Percentiles rank a stretch among this genome's conserved stretches.
phyloP scores from a whole-genome alignment of 106 monocot genomes.

The Iris macrosiphon region DNA sequence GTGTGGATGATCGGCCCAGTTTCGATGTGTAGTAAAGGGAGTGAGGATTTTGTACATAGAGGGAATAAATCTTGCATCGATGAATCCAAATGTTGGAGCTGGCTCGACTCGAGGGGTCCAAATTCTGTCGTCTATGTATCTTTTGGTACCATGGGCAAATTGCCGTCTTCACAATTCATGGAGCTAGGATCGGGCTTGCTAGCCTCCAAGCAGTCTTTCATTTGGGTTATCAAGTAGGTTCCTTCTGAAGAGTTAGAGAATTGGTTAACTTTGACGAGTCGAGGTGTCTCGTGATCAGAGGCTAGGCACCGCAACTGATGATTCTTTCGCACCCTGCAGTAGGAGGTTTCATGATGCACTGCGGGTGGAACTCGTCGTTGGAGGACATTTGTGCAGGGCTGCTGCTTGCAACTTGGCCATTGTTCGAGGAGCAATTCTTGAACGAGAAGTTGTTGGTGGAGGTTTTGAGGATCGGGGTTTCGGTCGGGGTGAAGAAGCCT shows the following conservation, averaged over 20 bases:
- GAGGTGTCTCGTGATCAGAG: conserved; percentile 10
- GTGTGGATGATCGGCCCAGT: conserved; percentile 55
- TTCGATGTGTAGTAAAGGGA: conserved; percentile 25
- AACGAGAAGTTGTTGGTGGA: conserved; percentile 23
- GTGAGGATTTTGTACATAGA: conserved; percentile 4
- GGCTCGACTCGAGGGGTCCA: conserved; percentile 35
- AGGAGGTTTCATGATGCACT: conserved; percentile 21
- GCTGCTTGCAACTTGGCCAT: conserved; percentile 20
- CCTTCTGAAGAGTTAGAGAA: not conserved
- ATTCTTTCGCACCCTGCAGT: conserved; percentile 22
- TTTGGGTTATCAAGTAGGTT: conserved; percentile 19
- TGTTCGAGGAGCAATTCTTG: conserved; percentile 22
- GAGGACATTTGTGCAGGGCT: conserved; percentile 12
- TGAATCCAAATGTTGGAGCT: conserved; percentile 7
- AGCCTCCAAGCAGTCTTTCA: conserved; percentile 32
- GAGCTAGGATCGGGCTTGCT: conserved; percentile 25
- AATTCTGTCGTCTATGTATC: conserved; percentile 45
- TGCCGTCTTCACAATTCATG: conserved; percentile 1
- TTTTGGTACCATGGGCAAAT: conserved; percentile 36
- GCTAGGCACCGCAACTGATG: conserved; percentile 18
- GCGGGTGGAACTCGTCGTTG: conserved; percentile 23
- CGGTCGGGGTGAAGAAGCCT: not conserved
- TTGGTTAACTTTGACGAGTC: conserved; percentile 6
- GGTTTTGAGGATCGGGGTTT: conserved; percentile 7
- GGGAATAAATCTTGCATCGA: conserved; percentile 28